phyloP scores from a whole-genome alignment of 2,329 filamentous ascomycete genomes.

The Botrytis fragariae region DNA sequence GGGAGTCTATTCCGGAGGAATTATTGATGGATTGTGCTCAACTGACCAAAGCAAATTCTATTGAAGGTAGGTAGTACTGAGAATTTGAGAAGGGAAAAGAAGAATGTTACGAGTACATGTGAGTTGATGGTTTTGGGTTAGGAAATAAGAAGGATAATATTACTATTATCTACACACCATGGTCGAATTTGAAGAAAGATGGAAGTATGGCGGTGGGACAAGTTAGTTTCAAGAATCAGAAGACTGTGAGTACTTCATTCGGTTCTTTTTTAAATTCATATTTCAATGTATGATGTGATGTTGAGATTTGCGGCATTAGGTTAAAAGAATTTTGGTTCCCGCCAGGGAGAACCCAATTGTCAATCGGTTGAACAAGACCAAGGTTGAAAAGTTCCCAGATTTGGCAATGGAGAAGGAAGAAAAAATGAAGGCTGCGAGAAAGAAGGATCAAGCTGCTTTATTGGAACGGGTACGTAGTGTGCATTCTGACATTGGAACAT shows the following conservation, averaged over 20 bases:
- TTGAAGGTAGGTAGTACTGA: constrained; percentile 64
- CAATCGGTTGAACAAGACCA: constrained; percentile 98
- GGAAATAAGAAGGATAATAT: constrained; percentile 99
- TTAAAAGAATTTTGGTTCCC: constrained; percentile 77
- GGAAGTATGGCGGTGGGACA: constrained; percentile 94
- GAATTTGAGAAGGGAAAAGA: background rate
- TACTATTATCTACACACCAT: constrained; percentile 95
- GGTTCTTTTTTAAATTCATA: background rate
- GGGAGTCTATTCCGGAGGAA: constrained; percentile 75
- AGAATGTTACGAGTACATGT: constrained; percentile 18
- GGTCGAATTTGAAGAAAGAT: constrained; percentile 94
- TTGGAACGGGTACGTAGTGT: constrained; percentile 56
- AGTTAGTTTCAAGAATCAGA: constrained; percentile 88
- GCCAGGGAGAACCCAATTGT: constrained; percentile 85
- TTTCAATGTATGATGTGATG: background rate
- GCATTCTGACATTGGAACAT: background rate
- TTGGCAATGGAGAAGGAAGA: constrained; percentile 80
- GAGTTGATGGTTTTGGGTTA: constrained; percentile 38
- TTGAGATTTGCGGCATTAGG: constrained; percentile 44
- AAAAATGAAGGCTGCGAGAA: constrained; percentile 66
- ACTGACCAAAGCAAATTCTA: constrained; percentile 97
- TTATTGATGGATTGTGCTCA: constrained; percentile 89
- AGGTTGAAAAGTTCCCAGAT: constrained; percentile 82
- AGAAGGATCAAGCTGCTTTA: constrained; percentile 62
- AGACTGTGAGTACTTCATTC: constrained; percentile 50